Evolutionary conservation across 2,329 filamentous ascomycete genomes (phyloP), one percentile per base, ranked within the genome.

Genomic region (Dactylellina drechsleri): DNA sequence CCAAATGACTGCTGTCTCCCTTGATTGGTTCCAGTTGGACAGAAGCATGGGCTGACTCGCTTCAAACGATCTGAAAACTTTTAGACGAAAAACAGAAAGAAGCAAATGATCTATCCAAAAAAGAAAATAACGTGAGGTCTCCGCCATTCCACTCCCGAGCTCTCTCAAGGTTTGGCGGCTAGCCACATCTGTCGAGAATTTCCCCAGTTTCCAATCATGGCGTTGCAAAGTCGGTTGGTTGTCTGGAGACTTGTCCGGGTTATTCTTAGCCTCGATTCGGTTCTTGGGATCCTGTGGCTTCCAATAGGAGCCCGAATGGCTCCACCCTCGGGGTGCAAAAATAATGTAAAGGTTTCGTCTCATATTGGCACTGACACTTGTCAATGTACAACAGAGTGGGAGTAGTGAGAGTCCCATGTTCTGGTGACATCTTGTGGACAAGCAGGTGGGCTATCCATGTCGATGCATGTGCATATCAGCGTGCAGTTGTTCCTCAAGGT

Each of bases 1-100:
- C 41, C 40, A 56, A 53, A 26, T 20, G 50, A 31, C 52, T 52
- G 53, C 2, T 23, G 18, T 60, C 40, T 45, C 40, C 13, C 18
- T 54, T 65, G 23, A 73, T 73, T 73, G 68, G 68, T 49, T 57
- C 45, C 47, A 59, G 40, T 47, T 43, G 28, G 15, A 45, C 7
- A 61, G 40, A 36, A n/a, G 8, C n/a, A 49, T 31, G 31, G 61
- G 53, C 26, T 58, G 12, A 18, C 61, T 74, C 68, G 68, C 62
- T 74, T 74, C 56, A 66, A 58, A 62, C 57, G 49, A 60, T 54
- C 58, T 66, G 60, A 73, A 59, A 60, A 60, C 61, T n/a, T 66
- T 62, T 66, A 66, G 52, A 74, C 56, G 62, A 73, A 61, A 13
- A 43, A 26, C 43, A 56, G 49, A 57, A 61, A 62, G 54, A 67